Base-by-base conservation (phyloP, 2,329 filamentous ascomycete genomes). In the Nothophoma quercina region DNA sequence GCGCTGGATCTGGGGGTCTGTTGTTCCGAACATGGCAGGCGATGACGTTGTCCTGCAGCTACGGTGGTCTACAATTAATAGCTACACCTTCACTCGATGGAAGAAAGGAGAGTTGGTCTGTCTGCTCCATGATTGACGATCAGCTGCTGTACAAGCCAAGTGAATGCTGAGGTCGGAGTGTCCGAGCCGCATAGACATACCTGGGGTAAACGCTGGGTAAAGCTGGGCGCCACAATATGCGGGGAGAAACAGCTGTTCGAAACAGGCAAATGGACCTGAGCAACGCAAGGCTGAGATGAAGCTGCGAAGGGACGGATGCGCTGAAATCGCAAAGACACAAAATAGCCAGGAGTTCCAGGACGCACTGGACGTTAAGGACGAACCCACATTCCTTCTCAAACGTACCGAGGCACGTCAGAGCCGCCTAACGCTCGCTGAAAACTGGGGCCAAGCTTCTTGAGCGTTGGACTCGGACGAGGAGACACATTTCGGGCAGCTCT, bases 1-100 rank as follows among this genome's bases (percentile, higher is more conserved):
- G 44, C 67, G 65, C 58, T 70, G 59, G 13, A 71, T 35, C 54
- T 71, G 68, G 23, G 63, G 55, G 42, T 71, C 68, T 48, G 48
- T 35, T 7, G 53, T 38, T 32, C 67, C 65, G 33, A 72, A 74
- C 72, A 75, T 75, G 35, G 30, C 35, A 9, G 21, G 12, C 21
- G 26, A 19, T 21, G 32, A 26, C 7, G 28, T 15, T 10, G 26
- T 5, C 7, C 4, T 46, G 19, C 30, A 40, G 35, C 35, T 34
- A 25, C 30, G 12, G n/a, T 13, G 25, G 10, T 23, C 21, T 16
- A 28, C 19, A 25, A 28, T 19, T 7, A 10, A 7, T 21, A 23
- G 5, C n/a, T n/a, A 13, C 38, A 41, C 16, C 3, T 5, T 41
- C 26, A 30, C 38, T 41, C 7, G 21, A 6, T n/a, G 36, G n/a